Evolutionary conservation across 768 basidiomycete genomes (phyloP).

Genomic region (Dioszegia hungarica): DNA sequence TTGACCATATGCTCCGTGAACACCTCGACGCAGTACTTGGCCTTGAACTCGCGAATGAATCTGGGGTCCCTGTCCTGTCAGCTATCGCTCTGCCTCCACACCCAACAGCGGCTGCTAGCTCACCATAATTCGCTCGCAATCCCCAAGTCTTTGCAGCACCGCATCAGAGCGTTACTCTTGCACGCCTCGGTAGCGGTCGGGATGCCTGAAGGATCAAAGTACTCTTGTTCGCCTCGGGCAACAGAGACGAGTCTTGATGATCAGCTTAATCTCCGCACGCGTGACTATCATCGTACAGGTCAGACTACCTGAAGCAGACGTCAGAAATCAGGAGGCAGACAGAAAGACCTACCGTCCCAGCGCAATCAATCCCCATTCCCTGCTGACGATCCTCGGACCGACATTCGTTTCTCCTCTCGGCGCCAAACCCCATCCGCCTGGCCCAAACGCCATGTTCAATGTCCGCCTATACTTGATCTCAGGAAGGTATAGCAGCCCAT

Average conservation of each 20-base stretch:
- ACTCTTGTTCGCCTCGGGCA: conserved; percentile 92
- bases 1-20: conserved; percentile 76
- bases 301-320: background rate
- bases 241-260: conserved; percentile 71
- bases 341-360: conserved; percentile 66
- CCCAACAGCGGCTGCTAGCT: background rate
- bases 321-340: background rate
- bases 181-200: conserved; percentile 90
- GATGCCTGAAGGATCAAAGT: conserved; percentile 84
- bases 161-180: conserved; percentile 95
- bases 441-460: conserved; percentile 88
- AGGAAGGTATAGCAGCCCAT: conserved; percentile 88
- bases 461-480: conserved; percentile 94
- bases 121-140: conserved; percentile 94
- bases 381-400: conserved; percentile 75
- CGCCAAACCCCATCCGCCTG: conserved; percentile 94
- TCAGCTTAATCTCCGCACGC: background rate
- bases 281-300: too few species aligned
- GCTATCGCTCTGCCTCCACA: background rate
- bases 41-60: conserved; percentile 90
- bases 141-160: conserved; percentile 94
- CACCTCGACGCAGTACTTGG: conserved; percentile 73
- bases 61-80: conserved; percentile 71
- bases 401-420: conserved; percentile 89
- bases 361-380: conserved; percentile 92